These are phyloP conservation scores for Bondarzewia mesenterica DNA, from an alignment of 1,284 basidiomycete genomes.

Conservation along the genomic window DNA sequence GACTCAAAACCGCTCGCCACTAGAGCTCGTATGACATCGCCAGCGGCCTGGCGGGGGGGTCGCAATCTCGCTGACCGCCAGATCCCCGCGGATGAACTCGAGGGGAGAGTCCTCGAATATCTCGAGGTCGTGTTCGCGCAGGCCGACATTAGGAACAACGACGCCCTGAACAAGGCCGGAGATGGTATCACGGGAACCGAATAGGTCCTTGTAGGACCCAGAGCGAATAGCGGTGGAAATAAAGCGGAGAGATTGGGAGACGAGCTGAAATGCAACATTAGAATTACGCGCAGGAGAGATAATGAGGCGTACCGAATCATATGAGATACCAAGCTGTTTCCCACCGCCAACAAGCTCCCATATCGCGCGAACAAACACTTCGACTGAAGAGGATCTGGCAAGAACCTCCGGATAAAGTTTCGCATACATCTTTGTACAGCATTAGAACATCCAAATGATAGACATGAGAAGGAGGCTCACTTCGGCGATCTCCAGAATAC, in stretches of 20 bases:
- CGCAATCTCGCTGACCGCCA: constrained; percentile 64
- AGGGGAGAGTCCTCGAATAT: constrained; percentile 97
- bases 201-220: constrained; percentile 65
- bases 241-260: constrained; percentile 90
- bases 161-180: constrained; percentile 84
- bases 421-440: constrained; percentile 82
- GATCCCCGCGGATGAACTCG: constrained; percentile 89
- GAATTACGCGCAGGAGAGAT: not conserved
- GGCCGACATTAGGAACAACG: constrained; percentile 85
- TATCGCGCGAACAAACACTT: constrained; percentile 82
- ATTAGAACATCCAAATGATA: constrained; percentile 1
- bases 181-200: constrained; percentile 73
- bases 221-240: constrained; percentile 90
- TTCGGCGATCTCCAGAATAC: constrained; percentile 87
- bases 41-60: constrained; percentile 90
- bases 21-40: constrained; percentile 86
- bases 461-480: constrained; percentile 24
- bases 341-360: constrained; percentile 85
- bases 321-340: constrained; percentile 58
- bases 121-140: constrained; percentile 88
- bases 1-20: constrained; percentile 73
- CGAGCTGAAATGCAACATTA: constrained; percentile 46
- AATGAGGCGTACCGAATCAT: constrained; percentile 62
- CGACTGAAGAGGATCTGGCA: constrained; percentile 59
- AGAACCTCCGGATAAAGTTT: constrained; percentile 90